Evolutionary conservation across 2,329 filamentous ascomycete species (phyloP), one percentile per base, ranked within the genome.

Genomic region (Periglandula ipomoeae): DNA sequence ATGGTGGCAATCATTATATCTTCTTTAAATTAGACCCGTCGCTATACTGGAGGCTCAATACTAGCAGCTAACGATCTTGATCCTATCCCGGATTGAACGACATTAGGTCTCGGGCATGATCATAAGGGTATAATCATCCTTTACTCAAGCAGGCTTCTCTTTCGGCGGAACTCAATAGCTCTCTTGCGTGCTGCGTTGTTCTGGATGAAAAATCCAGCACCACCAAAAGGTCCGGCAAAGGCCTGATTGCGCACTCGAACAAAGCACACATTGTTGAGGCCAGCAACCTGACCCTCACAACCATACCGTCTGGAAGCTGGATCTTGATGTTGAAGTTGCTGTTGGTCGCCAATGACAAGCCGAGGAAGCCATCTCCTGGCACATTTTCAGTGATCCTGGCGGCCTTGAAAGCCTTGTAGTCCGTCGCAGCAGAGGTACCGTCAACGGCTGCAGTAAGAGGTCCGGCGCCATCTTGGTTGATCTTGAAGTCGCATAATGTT

Each of bases 221-320:
- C 49, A 7, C 49, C 49, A 49, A 51, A 51, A 13, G 49, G 49
- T 10, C 49, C 49, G 5, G 49, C 49, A 3, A 37, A 11, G 2
- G 41, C 49, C 27, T 48, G 42, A 24, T 51, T 51, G 42, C 49
- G 49, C 9, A 51, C 17, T 10, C 49, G 45, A 4, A 49, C 49
- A 11, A 48, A 48, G 34, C 49, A 51, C 3, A 51, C 49, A 15
- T 51, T 51, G 22, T 51, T 23, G 7, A 51, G 45, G 35, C 49
- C 49, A 22, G 49, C 49, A 2, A 51, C 49, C 46, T 51, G 19
- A 17, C 49, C 49, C 22, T 46, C 34, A 11, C 49, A 51, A 47
- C 40, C 10, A 30, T 42, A 9, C 46, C 49, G 3, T 48, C 26
- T 17, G 49, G 46, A 22, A 51, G n/a, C 38, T 51, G 24, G 1